phyloP scores from a whole-genome alignment of 129 eudicot species.

The Scalesia atractyloides region DNA sequence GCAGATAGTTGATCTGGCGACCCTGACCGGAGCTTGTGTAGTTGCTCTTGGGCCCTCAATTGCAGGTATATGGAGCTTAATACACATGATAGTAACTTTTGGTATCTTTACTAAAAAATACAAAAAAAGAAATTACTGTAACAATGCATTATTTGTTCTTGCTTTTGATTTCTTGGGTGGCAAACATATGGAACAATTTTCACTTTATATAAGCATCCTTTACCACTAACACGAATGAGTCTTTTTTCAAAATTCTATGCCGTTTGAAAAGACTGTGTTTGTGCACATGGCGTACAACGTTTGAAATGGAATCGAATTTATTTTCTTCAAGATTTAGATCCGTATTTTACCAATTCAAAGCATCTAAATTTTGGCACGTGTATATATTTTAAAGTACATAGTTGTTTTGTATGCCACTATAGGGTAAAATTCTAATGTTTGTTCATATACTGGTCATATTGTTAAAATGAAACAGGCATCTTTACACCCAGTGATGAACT shows the following conservation, averaged over 20 bases:
- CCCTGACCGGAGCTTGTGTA: constrained; percentile 85
- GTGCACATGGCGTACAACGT: not conserved
- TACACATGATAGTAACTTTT: not conserved
- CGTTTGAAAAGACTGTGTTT: not conserved
- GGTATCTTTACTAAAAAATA: not conserved
- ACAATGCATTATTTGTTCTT: not conserved
- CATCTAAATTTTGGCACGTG: constrained; percentile 6
- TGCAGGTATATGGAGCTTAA: constrained; percentile 58
- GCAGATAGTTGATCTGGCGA: constrained; percentile 91
- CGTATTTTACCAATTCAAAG: not conserved
- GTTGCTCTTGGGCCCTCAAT: constrained; percentile 96
- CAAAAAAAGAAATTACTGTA: not conserved
- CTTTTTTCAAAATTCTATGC: not conserved
- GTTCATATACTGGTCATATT: not conserved
- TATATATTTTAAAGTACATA: not conserved
- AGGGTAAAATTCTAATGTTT: not conserved
- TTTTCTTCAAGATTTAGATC: not conserved
- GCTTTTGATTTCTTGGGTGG: not conserved
- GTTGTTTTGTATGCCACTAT: not conserved
- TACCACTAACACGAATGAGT: not conserved
- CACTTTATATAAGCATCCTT: not conserved
- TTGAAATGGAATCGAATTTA: constrained; percentile 7
- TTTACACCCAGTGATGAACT: constrained; percentile 93
- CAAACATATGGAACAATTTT: not conserved
- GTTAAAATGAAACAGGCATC: constrained; percentile 51